These are phyloP conservation scores for Tricholomella constricta DNA, from an alignment of 768 basidiomycete genomes.

Conservation along the genomic window DNA sequence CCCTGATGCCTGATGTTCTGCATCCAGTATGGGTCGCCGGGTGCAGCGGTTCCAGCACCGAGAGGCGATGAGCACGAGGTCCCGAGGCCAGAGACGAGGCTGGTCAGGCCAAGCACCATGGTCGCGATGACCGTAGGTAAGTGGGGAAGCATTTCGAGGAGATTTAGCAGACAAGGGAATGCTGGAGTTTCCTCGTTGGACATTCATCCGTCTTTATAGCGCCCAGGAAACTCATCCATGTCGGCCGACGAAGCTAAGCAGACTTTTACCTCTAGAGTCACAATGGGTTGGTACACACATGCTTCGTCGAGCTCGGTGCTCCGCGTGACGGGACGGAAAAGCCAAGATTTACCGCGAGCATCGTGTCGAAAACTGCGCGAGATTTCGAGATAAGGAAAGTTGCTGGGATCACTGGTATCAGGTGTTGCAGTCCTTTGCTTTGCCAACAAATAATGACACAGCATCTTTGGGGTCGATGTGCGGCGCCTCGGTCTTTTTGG, in stretches of 20 bases:
- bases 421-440: neutral
- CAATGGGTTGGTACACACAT: constrained; percentile 2
- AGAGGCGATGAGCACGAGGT: constrained; percentile 45
- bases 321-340: constrained; percentile 1
- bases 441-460: neutral
- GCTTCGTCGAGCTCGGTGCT: neutral
- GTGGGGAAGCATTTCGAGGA: constrained; percentile 1
- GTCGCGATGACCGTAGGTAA: constrained; percentile 10
- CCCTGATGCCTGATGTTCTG: constrained; percentile 74
- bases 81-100: constrained; percentile 37
- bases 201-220: constrained; percentile 1
- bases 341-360: constrained; percentile 1
- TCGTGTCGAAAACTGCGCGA: neutral
- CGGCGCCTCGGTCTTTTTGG: neutral
- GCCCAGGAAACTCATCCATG: neutral
- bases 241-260: neutral
- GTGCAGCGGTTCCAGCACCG: constrained; percentile 51
- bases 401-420: neutral
- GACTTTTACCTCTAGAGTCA: neutral
- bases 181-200: neutral
- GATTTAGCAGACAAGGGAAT: neutral
- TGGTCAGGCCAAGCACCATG: constrained; percentile 9
- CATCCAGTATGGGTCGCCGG: constrained; percentile 69
- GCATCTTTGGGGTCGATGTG: neutral
- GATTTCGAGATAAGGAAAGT: constrained; percentile 1